Conservation (phyloP, 2,329 filamentous ascomycete species). For the Alternaria sp. region DNA sequence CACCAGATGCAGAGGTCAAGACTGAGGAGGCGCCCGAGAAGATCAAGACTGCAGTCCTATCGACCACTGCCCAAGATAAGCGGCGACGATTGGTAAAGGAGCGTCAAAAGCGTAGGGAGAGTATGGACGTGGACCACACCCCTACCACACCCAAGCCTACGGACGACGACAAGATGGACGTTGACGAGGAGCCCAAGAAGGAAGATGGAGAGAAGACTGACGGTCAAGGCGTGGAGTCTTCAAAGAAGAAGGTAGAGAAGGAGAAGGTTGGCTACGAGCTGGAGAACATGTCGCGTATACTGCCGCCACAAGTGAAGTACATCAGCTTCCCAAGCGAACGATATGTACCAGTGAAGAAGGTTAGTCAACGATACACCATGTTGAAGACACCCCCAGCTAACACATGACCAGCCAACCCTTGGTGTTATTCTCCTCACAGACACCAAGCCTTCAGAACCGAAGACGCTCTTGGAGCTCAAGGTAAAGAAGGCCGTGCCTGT, state of each 20-base stretch:
- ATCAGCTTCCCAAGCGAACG: constrained; percentile 90
- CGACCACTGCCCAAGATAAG: constrained; percentile 96
- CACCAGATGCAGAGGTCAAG: constrained; percentile 95
- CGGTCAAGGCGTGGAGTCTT: constrained; percentile 60
- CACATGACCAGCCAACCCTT: constrained; percentile 75
- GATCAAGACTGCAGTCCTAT: constrained; percentile 93
- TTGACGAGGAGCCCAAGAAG: constrained; percentile 59
- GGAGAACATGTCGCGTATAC: constrained; percentile 94
- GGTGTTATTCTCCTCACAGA: constrained; percentile 92
- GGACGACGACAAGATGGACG: constrained; percentile 85
- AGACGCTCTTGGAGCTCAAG: constrained; percentile 87
- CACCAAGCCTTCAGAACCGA: constrained; percentile 78
- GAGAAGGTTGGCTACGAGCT: constrained; percentile 97
- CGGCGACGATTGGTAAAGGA: constrained; percentile 94
- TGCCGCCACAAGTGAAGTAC: constrained; percentile 92
- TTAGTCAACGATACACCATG: constrained; percentile 50
- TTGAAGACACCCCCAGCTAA: constrained; percentile 29
- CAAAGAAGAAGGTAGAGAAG: constrained; percentile 91
- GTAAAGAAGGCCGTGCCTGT: constrained; percentile 74
- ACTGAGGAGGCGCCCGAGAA: constrained; percentile 90
- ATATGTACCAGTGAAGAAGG: constrained; percentile 93
- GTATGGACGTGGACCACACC: constrained; percentile 90
- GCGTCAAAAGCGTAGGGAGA: constrained; percentile 84
- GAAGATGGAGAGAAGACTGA: constrained; percentile 62
- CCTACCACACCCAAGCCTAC: constrained; percentile 75